Evolutionary conservation across 805 yeast genomes (phyloP).

Genomic region (Candida pseudoglaebosa): DNA sequence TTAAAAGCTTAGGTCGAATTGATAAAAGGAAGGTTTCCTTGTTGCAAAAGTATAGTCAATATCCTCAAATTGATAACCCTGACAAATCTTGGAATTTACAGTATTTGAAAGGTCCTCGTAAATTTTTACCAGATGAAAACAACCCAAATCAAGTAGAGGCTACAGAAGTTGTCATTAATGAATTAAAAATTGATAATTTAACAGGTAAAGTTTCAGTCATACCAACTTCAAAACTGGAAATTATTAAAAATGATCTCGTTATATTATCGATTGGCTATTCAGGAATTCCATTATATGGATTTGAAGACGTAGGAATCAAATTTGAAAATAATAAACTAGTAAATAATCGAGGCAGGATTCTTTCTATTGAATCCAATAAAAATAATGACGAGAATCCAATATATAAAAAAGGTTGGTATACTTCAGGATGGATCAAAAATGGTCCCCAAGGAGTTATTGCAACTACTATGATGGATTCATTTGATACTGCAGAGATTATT

Average conservation of each 20-base stretch:
- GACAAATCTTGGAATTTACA: constrained; percentile 58
- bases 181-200: constrained; percentile 35
- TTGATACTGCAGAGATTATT: constrained; percentile 65
- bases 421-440: constrained; percentile 86
- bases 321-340: constrained; percentile 28
- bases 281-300: constrained; percentile 60
- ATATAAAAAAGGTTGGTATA: constrained; percentile 53
- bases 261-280: constrained; percentile 82
- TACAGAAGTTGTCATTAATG: constrained; percentile 49
- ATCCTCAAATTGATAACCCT: constrained; percentile 3
- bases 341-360: constrained; percentile 34
- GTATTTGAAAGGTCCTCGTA: constrained; percentile 64
- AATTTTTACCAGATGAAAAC: constrained; percentile 37
- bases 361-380: constrained; percentile 13
- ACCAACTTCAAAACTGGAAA: constrained; percentile 31
- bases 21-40: constrained; percentile 65
- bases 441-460: constrained; percentile 92
- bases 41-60: constrained; percentile 44
- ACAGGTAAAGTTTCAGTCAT: constrained; percentile 28
- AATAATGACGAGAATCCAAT: constrained; percentile 16
- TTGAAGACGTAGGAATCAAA: constrained; percentile 35
- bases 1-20: constrained; percentile 41
- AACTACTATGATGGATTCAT: constrained; percentile 81
- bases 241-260: constrained; percentile 55
- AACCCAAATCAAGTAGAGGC: constrained; percentile 38